Evolutionary conservation across 1,284 basidiomycete genomes (phyloP).

Genomic region (Ustilago esculenta): DNA sequence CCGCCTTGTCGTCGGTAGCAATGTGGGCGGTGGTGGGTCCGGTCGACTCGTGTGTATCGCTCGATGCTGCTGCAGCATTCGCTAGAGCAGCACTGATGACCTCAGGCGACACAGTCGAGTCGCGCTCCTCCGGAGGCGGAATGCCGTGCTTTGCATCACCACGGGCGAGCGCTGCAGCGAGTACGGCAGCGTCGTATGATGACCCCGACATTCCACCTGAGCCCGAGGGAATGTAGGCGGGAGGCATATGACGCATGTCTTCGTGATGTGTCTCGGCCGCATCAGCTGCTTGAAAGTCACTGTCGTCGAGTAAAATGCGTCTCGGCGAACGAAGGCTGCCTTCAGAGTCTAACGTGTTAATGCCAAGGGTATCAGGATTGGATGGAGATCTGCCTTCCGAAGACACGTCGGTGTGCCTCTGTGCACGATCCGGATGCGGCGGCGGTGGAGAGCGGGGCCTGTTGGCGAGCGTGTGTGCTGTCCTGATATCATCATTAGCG

Average conservation of each 20-base stretch:
- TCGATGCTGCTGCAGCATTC: background rate
- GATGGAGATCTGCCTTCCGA: conserved; percentile 10
- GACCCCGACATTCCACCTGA: conserved; percentile 2
- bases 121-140: conserved; percentile 31
- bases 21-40: conserved; percentile 41
- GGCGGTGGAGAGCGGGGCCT: conserved; percentile 37
- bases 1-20: conserved; percentile 57
- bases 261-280: conserved; percentile 35
- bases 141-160: conserved; percentile 47
- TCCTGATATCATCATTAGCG: background rate
- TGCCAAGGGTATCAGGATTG: conserved; percentile 2
- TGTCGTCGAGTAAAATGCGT: conserved; percentile 32
- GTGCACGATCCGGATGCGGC: conserved; percentile 34
- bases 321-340: conserved; percentile 8
- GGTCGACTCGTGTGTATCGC: background rate
- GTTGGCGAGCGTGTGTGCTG: background rate
- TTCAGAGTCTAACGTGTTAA: background rate
- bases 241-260: conserved; percentile 46
- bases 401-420: background rate
- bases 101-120: conserved; percentile 19
- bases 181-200: conserved; percentile 4
- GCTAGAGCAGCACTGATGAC: conserved; percentile 27
- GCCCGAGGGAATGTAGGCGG: conserved; percentile 55
- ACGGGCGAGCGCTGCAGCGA: conserved; percentile 27
- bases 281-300: conserved; percentile 51